Percentiles rank a stretch among this genome's conserved stretches.
Conservation (phyloP, 768 basidiomycete genomes). For the Gloeopeniophorella convolvens region DNA sequence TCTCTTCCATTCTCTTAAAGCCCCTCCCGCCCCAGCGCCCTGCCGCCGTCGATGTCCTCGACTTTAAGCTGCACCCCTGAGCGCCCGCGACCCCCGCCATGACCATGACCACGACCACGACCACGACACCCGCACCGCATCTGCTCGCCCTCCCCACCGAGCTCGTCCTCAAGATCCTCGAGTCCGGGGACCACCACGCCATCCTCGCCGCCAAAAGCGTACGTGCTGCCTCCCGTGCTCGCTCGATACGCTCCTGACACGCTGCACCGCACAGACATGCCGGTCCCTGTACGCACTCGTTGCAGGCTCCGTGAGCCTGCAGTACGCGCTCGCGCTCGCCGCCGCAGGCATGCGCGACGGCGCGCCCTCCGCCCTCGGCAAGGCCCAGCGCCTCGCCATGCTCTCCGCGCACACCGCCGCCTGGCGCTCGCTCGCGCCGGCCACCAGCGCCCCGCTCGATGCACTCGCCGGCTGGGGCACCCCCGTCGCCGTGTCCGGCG, state of each 20-base stretch:
- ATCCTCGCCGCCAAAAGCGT: constrained; percentile 3
- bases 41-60: too few relatives aligned
- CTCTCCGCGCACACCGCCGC: background rate
- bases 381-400: constrained; percentile 1
- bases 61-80: too few relatives aligned
- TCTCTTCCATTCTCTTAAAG: too few relatives aligned
- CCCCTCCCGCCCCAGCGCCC: too few relatives aligned
- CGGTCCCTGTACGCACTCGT: background rate
- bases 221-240: background rate
- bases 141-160: background rate
- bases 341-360: constrained; percentile 6
- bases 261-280: background rate
- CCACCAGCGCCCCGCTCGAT: background rate
- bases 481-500: constrained; percentile 2
- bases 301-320: background rate
- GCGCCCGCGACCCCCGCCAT: too few relatives aligned
- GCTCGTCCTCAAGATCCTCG: background rate
- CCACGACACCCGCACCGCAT: background rate
- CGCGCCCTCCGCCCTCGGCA: background rate
- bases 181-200: background rate
- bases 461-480: background rate
- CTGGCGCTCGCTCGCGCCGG: constrained; percentile 1
- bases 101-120: background rate
- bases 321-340: constrained; percentile 2
- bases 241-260: background rate